Evolutionary conservation across 495 filamentous ascomycete genomes (phyloP).

Genomic region (Hyphodiscus hymeniophilus): DNA sequence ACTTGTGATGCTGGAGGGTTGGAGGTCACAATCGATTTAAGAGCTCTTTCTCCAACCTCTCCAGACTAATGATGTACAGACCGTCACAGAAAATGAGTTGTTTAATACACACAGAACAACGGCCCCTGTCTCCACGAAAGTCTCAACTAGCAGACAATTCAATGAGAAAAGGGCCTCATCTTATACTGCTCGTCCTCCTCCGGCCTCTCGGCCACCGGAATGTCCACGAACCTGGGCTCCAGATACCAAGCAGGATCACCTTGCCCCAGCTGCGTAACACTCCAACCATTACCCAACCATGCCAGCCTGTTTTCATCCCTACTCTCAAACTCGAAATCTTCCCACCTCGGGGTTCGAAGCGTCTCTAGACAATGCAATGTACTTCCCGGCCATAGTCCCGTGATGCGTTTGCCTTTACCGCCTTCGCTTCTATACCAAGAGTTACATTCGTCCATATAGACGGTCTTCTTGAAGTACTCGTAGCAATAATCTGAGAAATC

Average conservation of each 20-base stretch:
- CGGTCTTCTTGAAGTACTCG: constrained; percentile 55
- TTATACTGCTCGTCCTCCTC: constrained; percentile 35
- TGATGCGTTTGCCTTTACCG: constrained; percentile 46
- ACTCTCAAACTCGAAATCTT: constrained; percentile 61
- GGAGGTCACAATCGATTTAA: too few relatives aligned
- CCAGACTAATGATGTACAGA: too few relatives aligned
- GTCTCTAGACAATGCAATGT: constrained; percentile 48
- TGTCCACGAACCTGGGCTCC: constrained; percentile 34
- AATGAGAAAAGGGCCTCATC: constrained; percentile 41
- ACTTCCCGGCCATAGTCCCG: constrained; percentile 60
- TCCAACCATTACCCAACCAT: constrained; percentile 47
- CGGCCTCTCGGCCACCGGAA: constrained; percentile 31
- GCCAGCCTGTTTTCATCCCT: constrained; percentile 22
- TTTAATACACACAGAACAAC: too few relatives aligned
- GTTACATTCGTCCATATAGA: constrained; percentile 55
- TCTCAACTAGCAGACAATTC: too few relatives aligned
- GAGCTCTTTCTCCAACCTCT: too few relatives aligned
- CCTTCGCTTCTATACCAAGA: constrained; percentile 57
- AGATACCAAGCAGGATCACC: constrained; percentile 44
- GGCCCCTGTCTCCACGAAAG: too few relatives aligned
- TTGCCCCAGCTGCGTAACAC: constrained; percentile 28
- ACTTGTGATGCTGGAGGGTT: too few relatives aligned
- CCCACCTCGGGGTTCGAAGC: constrained; percentile 55
- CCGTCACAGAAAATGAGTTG: too few relatives aligned
- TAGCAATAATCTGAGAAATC: constrained; percentile 59